phyloP scores from a whole-genome alignment of 2,329 filamentous ascomycete genomes.

The Cryphonectria naterciae region DNA sequence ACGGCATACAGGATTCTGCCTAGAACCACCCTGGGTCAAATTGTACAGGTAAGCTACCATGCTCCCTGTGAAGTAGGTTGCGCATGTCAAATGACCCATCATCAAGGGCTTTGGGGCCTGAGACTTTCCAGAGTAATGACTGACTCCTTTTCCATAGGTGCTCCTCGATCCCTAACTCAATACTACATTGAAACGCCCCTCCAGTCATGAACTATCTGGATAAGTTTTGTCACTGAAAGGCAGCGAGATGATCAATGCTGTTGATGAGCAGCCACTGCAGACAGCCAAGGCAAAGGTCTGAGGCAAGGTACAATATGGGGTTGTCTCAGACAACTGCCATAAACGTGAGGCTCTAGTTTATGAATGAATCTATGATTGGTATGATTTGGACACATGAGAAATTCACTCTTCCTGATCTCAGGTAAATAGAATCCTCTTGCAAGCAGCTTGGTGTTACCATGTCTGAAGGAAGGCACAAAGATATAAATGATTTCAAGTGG shows the following conservation, averaged over 20 bases:
- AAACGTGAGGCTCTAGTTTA: not conserved
- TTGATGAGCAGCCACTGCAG: not conserved
- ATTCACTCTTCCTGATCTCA: not conserved
- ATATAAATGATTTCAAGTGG: no score
- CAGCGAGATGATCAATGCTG: not conserved
- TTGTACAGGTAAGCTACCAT: no score
- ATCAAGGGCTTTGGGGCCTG: not conserved
- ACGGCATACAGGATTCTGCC: not conserved
- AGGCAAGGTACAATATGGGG: not conserved
- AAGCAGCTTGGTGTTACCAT: no score
- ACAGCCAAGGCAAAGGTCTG: not conserved
- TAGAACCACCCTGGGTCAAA: not conserved
- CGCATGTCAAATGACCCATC: not conserved
- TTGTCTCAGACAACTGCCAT: not conserved
- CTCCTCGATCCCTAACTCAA: not conserved
- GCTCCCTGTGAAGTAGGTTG: not conserved
- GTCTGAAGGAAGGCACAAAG: no score
- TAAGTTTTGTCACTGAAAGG: not conserved
- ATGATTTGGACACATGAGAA: not conserved
- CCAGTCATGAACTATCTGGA: not conserved
- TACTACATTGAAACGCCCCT: not conserved
- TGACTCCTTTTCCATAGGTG: not conserved
- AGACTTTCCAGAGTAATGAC: not conserved
- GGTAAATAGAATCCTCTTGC: not conserved
- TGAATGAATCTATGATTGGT: not conserved